Percentiles rank a stretch among this genome's conserved stretches.
phyloP scores from a whole-genome alignment of 768 basidiomycete genomes.

The Pisolithus albus region DNA sequence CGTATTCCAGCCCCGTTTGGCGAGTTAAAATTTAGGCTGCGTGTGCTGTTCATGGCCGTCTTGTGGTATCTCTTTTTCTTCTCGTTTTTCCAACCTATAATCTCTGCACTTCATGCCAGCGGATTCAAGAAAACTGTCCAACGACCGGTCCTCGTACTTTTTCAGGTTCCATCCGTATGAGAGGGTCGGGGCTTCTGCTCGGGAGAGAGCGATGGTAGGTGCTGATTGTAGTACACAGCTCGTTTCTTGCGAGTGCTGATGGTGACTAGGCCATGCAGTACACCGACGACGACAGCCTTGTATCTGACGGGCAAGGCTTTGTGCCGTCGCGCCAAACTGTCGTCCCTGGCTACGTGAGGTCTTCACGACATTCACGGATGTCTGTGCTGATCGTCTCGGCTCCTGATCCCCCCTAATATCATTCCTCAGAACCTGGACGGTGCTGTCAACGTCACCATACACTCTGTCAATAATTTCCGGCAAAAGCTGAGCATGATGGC shows the following conservation, averaged over 20 bases:
- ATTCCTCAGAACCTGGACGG: too few relatives aligned
- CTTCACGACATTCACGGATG: neutral
- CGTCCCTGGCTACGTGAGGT: neutral
- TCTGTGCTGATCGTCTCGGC: too few relatives aligned
- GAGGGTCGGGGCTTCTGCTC: conserved; percentile 2
- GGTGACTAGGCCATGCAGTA: neutral
- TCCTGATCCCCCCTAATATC: too few relatives aligned
- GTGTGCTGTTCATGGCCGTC: neutral
- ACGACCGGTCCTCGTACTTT: conserved; percentile 6
- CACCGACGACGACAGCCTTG: neutral
- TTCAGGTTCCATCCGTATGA: conserved; percentile 10
- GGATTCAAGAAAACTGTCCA: conserved; percentile 1
- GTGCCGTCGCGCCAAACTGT: neutral
- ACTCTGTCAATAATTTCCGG: too few relatives aligned
- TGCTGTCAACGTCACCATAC: too few relatives aligned
- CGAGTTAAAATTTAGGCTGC: neutral
- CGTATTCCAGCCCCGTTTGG: neutral
- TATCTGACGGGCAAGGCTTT: neutral
- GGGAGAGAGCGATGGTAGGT: conserved; percentile 3
- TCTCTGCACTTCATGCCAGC: neutral
- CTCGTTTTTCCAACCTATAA: neutral
- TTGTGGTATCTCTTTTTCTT: neutral
- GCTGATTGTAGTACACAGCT: neutral
- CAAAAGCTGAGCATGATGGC: too few relatives aligned
- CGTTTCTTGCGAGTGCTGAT: neutral